A percentile compares a stretch with the other conserved stretches of the same genome.
phyloP scores from a whole-genome alignment of 768 basidiomycete genomes.

The Symmetrospora coprosmae region DNA sequence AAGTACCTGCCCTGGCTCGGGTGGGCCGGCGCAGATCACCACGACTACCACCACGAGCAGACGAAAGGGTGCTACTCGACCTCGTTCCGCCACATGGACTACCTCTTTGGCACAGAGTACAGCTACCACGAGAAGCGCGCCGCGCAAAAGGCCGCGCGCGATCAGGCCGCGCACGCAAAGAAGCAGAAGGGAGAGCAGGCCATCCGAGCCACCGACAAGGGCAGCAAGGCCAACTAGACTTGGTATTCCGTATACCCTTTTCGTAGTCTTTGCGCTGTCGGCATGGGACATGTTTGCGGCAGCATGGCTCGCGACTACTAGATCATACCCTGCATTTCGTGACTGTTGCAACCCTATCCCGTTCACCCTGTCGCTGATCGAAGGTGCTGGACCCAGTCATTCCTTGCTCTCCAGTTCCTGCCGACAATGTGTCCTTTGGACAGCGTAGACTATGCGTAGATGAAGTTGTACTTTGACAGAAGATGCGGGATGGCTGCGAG shows the following conservation, averaged over 20 bases:
- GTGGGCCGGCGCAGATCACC: slow-evolving; percentile 81
- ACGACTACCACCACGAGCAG: slow-evolving; percentile 81
- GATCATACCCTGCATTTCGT: too few species aligned
- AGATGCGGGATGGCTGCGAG: slow-evolving; percentile 85
- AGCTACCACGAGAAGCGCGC: slow-evolving; percentile 63
- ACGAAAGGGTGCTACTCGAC: slow-evolving; percentile 52
- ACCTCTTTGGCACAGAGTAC: slow-evolving; percentile 72
- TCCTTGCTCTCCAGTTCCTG: too few species aligned
- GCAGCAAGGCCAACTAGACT: too few species aligned
- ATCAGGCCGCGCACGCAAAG: too few species aligned
- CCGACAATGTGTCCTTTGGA: background rate
- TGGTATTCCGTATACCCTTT: background rate
- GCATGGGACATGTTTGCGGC: background rate
- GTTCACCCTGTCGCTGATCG: too few species aligned
- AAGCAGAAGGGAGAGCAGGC: too few species aligned
- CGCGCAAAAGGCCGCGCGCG: slow-evolving; percentile 38
- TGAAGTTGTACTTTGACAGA: slow-evolving; percentile 49
- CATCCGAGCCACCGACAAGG: too few species aligned
- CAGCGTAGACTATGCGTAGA: slow-evolving; percentile 16
- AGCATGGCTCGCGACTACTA: background rate
- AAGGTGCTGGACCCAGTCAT: too few species aligned
- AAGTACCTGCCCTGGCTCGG: too few species aligned
- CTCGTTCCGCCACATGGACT: slow-evolving; percentile 44
- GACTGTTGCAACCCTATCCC: too few species aligned
- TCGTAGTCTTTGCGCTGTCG: background rate